Percentiles rank a stretch among this genome's conserved stretches.
phyloP scores from a whole-genome alignment of 306 rosid species.

The Trifolium subterraneum region DNA sequence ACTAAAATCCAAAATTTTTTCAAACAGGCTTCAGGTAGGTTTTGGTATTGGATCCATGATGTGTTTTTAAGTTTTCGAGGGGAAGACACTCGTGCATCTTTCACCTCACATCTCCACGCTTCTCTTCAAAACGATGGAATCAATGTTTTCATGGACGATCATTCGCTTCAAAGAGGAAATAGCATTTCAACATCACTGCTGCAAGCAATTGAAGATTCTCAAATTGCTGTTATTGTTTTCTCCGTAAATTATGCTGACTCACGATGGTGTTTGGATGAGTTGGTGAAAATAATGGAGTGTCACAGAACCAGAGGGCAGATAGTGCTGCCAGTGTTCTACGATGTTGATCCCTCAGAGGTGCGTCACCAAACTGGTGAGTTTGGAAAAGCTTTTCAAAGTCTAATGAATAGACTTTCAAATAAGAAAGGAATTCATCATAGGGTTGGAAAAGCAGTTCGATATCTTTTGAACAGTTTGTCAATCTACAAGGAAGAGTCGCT shows the following conservation, averaged over 20 bases:
- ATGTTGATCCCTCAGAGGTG: neutral
- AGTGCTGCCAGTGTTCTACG: constrained; percentile 21
- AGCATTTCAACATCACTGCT: neutral
- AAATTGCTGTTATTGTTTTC: neutral
- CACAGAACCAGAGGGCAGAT: neutral
- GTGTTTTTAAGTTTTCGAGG: constrained; percentile 28
- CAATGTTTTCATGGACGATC: constrained; percentile 9
- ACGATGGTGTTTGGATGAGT: neutral
- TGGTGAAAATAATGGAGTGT: neutral
- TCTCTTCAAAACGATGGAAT: neutral
- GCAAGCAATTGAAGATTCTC: neutral
- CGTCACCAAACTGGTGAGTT: neutral
- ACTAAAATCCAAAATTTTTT: too few species aligned
- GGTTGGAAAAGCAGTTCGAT: neutral
- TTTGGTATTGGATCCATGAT: too few species aligned
- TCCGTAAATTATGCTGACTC: constrained; percentile 4
- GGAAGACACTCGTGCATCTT: neutral
- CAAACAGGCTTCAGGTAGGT: too few species aligned
- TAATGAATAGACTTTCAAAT: too few species aligned
- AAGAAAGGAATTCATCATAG: neutral
- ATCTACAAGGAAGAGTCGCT: neutral
- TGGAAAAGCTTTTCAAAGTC: neutral
- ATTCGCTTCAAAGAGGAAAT: neutral
- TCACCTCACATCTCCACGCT: neutral
- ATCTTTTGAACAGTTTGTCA: neutral